These are phyloP conservation scores for Fistulinella cinereoalba DNA, from an alignment of 1,284 basidiomycete species.

Conservation along the genomic window DNA sequence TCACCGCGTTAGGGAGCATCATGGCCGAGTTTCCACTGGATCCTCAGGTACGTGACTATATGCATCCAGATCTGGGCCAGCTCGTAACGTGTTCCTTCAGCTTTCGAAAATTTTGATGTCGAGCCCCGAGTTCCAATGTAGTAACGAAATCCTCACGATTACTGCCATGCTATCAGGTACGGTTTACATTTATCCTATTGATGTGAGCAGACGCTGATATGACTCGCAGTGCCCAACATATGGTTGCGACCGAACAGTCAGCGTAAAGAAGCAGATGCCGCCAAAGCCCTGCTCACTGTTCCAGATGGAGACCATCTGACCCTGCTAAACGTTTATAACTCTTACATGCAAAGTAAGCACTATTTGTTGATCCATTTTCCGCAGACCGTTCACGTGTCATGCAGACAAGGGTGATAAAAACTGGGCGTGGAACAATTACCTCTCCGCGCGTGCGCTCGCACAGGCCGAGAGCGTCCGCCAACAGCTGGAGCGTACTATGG, in stretches of 20 bases:
- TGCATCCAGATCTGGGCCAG: not conserved
- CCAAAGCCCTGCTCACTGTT: slow-evolving; percentile 85
- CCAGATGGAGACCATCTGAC: slow-evolving; percentile 97
- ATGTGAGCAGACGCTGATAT: slow-evolving; percentile 4
- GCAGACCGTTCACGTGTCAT: slow-evolving; percentile 2
- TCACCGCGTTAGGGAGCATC: slow-evolving; percentile 84
- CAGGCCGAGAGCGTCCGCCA: slow-evolving; percentile 96
- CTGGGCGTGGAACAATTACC: slow-evolving; percentile 94
- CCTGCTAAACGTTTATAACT: slow-evolving; percentile 93
- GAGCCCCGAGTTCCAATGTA: slow-evolving; percentile 94
- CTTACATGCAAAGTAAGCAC: slow-evolving; percentile 79
- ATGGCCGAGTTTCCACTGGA: slow-evolving; percentile 99
- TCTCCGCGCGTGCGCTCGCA: slow-evolving; percentile 79
- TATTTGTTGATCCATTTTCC: not conserved
- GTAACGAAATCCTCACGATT: slow-evolving; percentile 93
- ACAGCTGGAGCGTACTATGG: slow-evolving; percentile 92
- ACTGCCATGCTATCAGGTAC: slow-evolving; percentile 93
- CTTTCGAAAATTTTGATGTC: slow-evolving; percentile 93
- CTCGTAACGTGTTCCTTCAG: slow-evolving; percentile 33
- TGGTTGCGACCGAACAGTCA: slow-evolving; percentile 90
- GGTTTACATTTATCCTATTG: slow-evolving; percentile 16
- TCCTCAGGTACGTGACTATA: slow-evolving; percentile 67
- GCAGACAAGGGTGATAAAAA: slow-evolving; percentile 73
- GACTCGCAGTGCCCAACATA: slow-evolving; percentile 77
- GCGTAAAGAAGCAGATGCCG: slow-evolving; percentile 87